These are phyloP conservation scores for Saccharomycopsis selenospora DNA, from an alignment of 805 yeast genomes.

Conservation along the genomic window DNA sequence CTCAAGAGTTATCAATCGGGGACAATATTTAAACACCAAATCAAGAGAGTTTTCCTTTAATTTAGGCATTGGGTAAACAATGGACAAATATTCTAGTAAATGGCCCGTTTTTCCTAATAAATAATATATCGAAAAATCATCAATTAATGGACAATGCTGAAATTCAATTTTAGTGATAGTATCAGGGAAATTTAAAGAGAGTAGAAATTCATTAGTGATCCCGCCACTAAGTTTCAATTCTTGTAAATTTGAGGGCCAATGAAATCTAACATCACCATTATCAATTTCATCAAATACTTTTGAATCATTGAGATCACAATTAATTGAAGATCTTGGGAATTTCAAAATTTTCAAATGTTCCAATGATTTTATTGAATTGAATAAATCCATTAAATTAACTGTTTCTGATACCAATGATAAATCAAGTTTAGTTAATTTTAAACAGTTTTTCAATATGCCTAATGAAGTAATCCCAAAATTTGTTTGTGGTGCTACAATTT, in stretches of 20 bases:
- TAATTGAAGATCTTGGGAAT: conserved; percentile 83
- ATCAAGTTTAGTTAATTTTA: conserved; percentile 57
- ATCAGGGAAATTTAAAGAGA: conserved; percentile 61
- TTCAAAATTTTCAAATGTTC: conserved; percentile 63
- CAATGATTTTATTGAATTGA: conserved; percentile 61
- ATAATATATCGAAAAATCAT: conserved; percentile 55
- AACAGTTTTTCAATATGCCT: conserved; percentile 70
- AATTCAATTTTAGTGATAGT: conserved; percentile 67
- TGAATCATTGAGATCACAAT: conserved; percentile 34
- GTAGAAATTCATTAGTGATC: conserved; percentile 70
- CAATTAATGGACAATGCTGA: conserved; percentile 80
- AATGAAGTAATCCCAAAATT: conserved; percentile 90
- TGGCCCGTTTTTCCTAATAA: conserved; percentile 60
- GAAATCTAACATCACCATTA: conserved; percentile 30
- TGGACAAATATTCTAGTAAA: conserved; percentile 51
- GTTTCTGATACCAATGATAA: conserved; percentile 85
- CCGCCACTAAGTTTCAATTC: conserved; percentile 83
- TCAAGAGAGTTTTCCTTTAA: conserved; percentile 66
- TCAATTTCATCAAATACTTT: conserved; percentile 34
- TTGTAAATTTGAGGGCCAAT: conserved; percentile 78
- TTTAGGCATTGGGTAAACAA: conserved; percentile 86
- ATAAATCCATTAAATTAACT: conserved; percentile 72
- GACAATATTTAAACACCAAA: conserved; percentile 65
- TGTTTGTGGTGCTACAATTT: conserved; percentile 87
- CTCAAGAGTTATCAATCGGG: conserved; percentile 55